phyloP scores from a whole-genome alignment of 2,329 filamentous ascomycete genomes.

The Stromatinia cepivora region DNA sequence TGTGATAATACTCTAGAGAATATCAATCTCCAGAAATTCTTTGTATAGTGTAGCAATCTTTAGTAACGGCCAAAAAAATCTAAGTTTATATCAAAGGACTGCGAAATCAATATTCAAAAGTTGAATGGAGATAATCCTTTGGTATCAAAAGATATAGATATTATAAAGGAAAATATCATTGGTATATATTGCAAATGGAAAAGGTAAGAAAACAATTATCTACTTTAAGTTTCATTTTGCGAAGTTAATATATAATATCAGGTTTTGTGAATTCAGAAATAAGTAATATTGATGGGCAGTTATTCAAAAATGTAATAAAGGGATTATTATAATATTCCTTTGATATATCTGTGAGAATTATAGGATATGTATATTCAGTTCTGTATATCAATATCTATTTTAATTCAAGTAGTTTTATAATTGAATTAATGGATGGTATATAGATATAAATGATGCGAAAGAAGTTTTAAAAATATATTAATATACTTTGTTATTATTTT shows the following conservation, averaged over 20 bases:
- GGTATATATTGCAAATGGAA: too few species aligned
- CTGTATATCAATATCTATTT: conserved; percentile 32
- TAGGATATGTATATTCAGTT: conserved; percentile 20
- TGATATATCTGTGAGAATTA: not conserved
- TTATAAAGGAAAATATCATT: too few species aligned
- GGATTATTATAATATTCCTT: not conserved
- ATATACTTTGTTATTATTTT: not conserved
- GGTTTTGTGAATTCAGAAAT: not conserved
- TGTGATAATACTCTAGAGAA: not conserved
- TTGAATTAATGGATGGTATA: conserved; percentile 27
- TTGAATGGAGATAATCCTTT: not conserved
- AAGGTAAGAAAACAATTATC: too few species aligned
- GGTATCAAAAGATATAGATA: too few species aligned
- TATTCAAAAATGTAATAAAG: not conserved
- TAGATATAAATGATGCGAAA: conserved; percentile 29
- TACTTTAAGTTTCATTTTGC: too few species aligned
- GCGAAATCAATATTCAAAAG: not conserved
- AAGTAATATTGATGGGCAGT: not conserved
- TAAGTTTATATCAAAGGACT: not conserved
- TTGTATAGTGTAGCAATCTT: not conserved
- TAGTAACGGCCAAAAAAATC: not conserved
- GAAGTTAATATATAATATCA: not conserved
- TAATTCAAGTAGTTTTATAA: conserved; percentile 35
- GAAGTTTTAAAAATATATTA: conserved; percentile 24
- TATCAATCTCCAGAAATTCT: not conserved